Conservation (phyloP, 441 rosid species). For the Raphanus hybrid region DNA sequence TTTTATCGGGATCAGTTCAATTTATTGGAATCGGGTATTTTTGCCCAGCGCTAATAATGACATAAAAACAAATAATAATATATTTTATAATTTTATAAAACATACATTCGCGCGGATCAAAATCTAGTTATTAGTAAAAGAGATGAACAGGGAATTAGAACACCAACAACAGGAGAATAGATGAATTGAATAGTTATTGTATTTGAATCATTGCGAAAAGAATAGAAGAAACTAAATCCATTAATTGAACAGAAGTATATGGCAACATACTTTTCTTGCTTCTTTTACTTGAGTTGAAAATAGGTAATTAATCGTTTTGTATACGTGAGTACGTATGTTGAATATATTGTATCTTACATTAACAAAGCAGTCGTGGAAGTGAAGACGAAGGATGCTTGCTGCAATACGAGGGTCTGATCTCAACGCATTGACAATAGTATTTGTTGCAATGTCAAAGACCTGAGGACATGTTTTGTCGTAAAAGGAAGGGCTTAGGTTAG, state of each 20-base stretch:
- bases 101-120: too few species aligned
- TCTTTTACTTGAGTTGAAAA: background rate
- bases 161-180: background rate
- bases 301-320: background rate
- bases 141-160: too few species aligned
- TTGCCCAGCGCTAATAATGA: too few species aligned
- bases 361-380: slow-evolving; percentile 82
- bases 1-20: too few species aligned
- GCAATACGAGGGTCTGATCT: slow-evolving; percentile 54
- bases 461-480: slow-evolving; percentile 59
- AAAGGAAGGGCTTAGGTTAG: slow-evolving; percentile 52
- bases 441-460: slow-evolving; percentile 42
- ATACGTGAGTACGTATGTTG: background rate
- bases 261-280: too few species aligned
- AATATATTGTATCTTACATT: slow-evolving; percentile 45
- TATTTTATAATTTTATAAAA: too few species aligned
- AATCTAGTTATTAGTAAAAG: too few species aligned
- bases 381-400: slow-evolving; percentile 70
- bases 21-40: too few species aligned
- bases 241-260: background rate
- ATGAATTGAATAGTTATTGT: background rate
- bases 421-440: slow-evolving; percentile 43
- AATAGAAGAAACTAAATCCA: background rate
- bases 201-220: background rate
- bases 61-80: too few species aligned